These are phyloP conservation scores for Tolypocladium pustulatum DNA, from an alignment of 2,329 filamentous ascomycete genomes.

Conservation along the genomic window DNA sequence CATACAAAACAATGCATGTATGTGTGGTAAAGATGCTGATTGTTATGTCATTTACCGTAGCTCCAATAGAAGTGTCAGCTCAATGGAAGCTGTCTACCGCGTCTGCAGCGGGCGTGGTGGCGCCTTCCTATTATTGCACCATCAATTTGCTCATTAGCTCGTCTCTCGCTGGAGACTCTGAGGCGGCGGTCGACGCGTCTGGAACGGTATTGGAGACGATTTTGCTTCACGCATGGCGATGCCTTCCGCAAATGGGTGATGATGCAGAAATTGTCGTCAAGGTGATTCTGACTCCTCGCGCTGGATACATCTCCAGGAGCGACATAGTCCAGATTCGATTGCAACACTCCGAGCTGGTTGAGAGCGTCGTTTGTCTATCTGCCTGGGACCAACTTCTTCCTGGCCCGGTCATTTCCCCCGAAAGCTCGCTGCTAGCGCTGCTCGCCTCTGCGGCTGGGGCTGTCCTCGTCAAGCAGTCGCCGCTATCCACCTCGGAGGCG, in stretches of 20 bases:
- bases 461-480: too few species aligned
- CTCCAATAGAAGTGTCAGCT: background rate
- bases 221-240: background rate
- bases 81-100: background rate
- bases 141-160: background rate
- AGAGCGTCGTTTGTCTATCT: background rate
- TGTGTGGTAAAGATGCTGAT: background rate
- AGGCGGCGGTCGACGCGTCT: background rate
- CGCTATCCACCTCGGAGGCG: too few species aligned
- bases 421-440: background rate
- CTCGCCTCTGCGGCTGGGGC: background rate
- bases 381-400: background rate
- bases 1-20: background rate
- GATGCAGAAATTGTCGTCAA: background rate
- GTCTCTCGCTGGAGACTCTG: background rate
- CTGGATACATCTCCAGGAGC: background rate
- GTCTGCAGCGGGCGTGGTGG: background rate
- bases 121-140: background rate
- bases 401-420: background rate
- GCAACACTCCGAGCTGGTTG: background rate
- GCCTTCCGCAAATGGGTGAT: background rate
- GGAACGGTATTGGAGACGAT: background rate
- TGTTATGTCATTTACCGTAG: background rate
- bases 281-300: background rate
- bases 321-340: background rate